Conservation (phyloP, 352 stramenopile species). For the Pythium grandisporangium region DNA sequence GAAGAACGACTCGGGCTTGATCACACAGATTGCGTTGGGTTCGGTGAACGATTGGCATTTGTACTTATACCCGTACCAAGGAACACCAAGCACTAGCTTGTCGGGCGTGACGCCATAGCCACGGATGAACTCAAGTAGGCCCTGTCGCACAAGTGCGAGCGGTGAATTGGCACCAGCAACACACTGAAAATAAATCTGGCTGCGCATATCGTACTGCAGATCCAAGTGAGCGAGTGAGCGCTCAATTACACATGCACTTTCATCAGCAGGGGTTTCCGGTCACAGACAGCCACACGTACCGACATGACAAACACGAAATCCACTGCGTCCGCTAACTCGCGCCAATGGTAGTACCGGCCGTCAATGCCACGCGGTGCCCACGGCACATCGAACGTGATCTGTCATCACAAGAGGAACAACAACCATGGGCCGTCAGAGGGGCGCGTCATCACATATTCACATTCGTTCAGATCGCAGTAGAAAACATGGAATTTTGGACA, state of each 20-base stretch:
- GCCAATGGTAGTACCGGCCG: constrained; percentile 78
- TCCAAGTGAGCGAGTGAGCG: not conserved
- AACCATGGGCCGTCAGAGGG: no score
- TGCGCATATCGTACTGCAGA: constrained; percentile 87
- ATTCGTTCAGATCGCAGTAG: no score
- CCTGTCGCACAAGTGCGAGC: constrained; percentile 52
- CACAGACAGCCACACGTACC: constrained; percentile 17
- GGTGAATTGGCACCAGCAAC: constrained; percentile 82
- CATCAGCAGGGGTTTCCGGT: no score
- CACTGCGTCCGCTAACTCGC: constrained; percentile 36
- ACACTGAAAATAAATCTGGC: constrained; percentile 88
- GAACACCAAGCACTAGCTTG: constrained; percentile 86
- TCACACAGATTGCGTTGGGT: constrained; percentile 14
- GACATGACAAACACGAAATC: constrained; percentile 92
- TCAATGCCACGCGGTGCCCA: constrained; percentile 74
- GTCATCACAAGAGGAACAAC: no score
- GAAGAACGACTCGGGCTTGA: constrained; percentile 47
- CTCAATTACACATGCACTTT: no score
- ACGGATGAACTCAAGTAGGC: constrained; percentile 68
- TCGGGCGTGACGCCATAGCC: constrained; percentile 35
- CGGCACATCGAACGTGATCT: constrained; percentile 80
- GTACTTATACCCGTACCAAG: constrained; percentile 91
- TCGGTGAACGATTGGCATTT: constrained; percentile 20
- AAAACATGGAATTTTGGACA: no score
- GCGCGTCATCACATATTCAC: no score